Percentiles rank a stretch among this genome's conserved stretches.
Conservation (phyloP, 2,329 filamentous ascomycete species). For the Chalara sp. region DNA sequence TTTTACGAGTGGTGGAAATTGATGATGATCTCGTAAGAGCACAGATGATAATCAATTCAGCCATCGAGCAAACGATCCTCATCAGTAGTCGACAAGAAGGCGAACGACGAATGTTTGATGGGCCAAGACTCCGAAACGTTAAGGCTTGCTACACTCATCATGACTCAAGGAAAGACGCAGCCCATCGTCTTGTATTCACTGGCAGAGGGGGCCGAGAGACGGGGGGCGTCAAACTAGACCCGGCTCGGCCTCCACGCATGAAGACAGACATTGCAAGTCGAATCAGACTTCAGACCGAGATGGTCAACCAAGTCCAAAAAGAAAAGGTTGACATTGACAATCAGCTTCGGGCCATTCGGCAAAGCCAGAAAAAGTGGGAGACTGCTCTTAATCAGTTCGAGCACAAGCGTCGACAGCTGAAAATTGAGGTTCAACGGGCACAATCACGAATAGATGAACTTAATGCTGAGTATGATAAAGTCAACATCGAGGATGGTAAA, state of each 20-base stretch:
- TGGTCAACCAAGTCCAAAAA: conserved; percentile 44
- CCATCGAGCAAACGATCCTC: conserved; percentile 79
- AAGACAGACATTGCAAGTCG: conserved; percentile 68
- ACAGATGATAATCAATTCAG: conserved; percentile 74
- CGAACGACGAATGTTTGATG: conserved; percentile 60
- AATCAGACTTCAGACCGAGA: conserved; percentile 45
- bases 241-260: conserved; percentile 55
- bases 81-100: conserved; percentile 63
- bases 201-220: conserved; percentile 38
- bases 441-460: conserved; percentile 49
- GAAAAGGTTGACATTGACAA: conserved; percentile 44
- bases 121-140: conserved; percentile 57
- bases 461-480: conserved; percentile 55
- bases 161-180: conserved; percentile 52
- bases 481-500: conserved; percentile 61
- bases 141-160: conserved; percentile 64
- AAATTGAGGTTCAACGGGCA: conserved; percentile 49
- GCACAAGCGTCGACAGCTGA: conserved; percentile 39
- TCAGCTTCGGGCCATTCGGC: conserved; percentile 29
- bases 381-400: conserved; percentile 44
- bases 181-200: conserved; percentile 48
- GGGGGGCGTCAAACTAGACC: conserved; percentile 35
- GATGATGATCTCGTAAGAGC: conserved; percentile 73
- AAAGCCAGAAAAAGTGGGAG: conserved; percentile 39
- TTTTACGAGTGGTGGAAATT: conserved; percentile 74